Conservation (phyloP, 2,329 filamentous ascomycete genomes). For the Pyrenochaeta sp. region DNA sequence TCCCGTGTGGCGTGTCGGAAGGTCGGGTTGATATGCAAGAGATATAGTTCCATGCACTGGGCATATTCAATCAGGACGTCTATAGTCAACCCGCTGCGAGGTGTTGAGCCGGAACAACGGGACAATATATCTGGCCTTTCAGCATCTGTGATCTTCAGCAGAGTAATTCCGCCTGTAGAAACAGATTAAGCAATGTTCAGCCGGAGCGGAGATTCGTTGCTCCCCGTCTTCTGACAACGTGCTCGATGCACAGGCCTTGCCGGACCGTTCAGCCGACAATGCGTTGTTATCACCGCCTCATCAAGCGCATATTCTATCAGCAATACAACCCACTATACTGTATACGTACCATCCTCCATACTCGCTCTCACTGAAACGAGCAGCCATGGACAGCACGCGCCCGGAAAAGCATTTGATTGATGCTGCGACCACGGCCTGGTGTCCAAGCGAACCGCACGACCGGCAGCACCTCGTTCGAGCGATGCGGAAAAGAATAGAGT, state of each 20-base stretch:
- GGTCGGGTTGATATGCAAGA: background rate
- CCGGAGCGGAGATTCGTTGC: constrained; percentile 23
- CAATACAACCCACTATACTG: constrained; percentile 38
- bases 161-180: constrained; percentile 1
- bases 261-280: constrained; percentile 40
- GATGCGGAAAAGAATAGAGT: constrained; percentile 4
- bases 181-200: constrained; percentile 14
- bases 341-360: constrained; percentile 26
- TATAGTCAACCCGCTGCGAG: background rate
- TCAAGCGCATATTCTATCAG: constrained; percentile 23
- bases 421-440: constrained; percentile 19
- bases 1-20: constrained; percentile 6
- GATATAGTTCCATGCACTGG: background rate
- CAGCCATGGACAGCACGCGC: constrained; percentile 14
- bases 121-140: constrained; percentile 8
- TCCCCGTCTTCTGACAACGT: constrained; percentile 14
- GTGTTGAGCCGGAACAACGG: constrained; percentile 8
- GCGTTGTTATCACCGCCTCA: constrained; percentile 24
- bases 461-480: constrained; percentile 11
- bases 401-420: constrained; percentile 16
- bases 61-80: constrained; percentile 1
- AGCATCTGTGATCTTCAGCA: constrained; percentile 1
- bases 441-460: constrained; percentile 30
- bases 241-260: constrained; percentile 19
- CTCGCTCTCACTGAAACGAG: constrained; percentile 16